A percentile compares a stretch with the other conserved stretches of the same genome.
Conservation (phyloP, 1,284 basidiomycete species). For the Sporisorium reilianum region DNA sequence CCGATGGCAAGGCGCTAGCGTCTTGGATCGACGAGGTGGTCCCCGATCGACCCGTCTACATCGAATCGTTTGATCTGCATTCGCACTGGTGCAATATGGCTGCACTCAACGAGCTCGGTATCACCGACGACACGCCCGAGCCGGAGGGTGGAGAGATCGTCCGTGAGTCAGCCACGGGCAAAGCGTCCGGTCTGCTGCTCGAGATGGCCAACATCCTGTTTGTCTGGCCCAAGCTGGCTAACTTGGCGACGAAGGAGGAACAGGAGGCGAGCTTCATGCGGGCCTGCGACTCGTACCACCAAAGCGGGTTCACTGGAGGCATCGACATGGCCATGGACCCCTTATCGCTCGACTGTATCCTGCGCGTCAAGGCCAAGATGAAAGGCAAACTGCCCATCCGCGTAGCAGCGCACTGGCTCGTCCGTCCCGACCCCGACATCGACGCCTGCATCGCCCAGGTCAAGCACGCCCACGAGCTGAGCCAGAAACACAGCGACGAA, state of each 20-base stretch:
- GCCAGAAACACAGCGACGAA: constrained; percentile 38
- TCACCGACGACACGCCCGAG: constrained; percentile 36
- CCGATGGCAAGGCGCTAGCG: constrained; percentile 34
- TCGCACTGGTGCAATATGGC: constrained; percentile 48
- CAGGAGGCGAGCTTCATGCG: constrained; percentile 31
- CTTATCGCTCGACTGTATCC: constrained; percentile 32
- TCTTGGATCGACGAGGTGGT: constrained; percentile 43
- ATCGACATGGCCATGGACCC: constrained; percentile 45
- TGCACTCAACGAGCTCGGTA: constrained; percentile 46
- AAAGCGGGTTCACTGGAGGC: constrained; percentile 44
- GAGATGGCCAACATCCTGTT: constrained; percentile 45
- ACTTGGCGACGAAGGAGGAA: constrained; percentile 25
- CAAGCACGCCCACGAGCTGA: constrained; percentile 32
- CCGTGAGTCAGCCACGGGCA: constrained; percentile 31
- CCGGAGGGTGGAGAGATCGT: constrained; percentile 49
- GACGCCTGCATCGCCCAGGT: constrained; percentile 34
- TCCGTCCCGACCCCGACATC: constrained; percentile 25
- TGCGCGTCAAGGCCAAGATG: constrained; percentile 30
- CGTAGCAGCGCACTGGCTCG: constrained; percentile 46
- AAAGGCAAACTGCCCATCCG: constrained; percentile 38
- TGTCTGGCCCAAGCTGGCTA: constrained; percentile 39
- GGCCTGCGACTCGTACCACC: constrained; percentile 36
- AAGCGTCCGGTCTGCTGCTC: constrained; percentile 38
- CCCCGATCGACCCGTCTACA: constrained; percentile 44
- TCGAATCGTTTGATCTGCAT: constrained; percentile 43